A percentile compares a stretch with the other conserved stretches of the same genome.
Evolutionary conservation across 192 early-diverging fungal species (phyloP).

Genomic region (Coemansia sp.): DNA sequence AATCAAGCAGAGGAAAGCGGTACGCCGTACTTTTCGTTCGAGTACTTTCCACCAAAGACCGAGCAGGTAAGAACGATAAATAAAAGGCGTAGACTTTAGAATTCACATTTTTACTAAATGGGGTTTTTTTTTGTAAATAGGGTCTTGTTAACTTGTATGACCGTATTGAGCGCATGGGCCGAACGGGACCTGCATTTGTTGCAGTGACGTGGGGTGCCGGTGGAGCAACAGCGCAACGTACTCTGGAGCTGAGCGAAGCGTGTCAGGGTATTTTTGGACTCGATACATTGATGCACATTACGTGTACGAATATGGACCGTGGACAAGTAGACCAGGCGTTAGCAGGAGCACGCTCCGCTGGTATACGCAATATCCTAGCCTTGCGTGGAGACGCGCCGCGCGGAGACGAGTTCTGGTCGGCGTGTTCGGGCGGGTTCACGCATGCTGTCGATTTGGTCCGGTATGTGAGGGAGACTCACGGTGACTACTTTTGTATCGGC

Average conservation of each 20-base stretch:
- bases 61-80: slow-evolving; percentile 58
- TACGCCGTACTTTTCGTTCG: slow-evolving; percentile 78
- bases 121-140: slow-evolving; percentile 33
- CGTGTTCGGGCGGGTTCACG: slow-evolving; percentile 68
- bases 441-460: slow-evolving; percentile 87
- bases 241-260: slow-evolving; percentile 79
- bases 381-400: slow-evolving; percentile 93
- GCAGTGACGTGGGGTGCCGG: slow-evolving; percentile 99
- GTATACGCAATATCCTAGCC: slow-evolving; percentile 93
- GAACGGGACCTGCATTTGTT: slow-evolving; percentile 89
- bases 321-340: slow-evolving; percentile 85
- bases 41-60: slow-evolving; percentile 99
- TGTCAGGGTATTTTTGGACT: slow-evolving; percentile 91
- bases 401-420: slow-evolving; percentile 76
- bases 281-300: slow-evolving; percentile 95
- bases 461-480: slow-evolving; percentile 85
- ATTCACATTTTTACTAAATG: background rate
- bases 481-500: slow-evolving; percentile 93
- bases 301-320: slow-evolving; percentile 97
- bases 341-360: slow-evolving; percentile 76
- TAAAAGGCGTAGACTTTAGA: background rate
- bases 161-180: slow-evolving; percentile 92
- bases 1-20: slow-evolving; percentile 58
- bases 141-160: slow-evolving; percentile 92
- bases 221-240: slow-evolving; percentile 86